Evolutionary conservation across 2,329 filamentous ascomycete species (phyloP), one percentile per base, ranked within the genome.

Genomic region (Fusarium nanum): DNA sequence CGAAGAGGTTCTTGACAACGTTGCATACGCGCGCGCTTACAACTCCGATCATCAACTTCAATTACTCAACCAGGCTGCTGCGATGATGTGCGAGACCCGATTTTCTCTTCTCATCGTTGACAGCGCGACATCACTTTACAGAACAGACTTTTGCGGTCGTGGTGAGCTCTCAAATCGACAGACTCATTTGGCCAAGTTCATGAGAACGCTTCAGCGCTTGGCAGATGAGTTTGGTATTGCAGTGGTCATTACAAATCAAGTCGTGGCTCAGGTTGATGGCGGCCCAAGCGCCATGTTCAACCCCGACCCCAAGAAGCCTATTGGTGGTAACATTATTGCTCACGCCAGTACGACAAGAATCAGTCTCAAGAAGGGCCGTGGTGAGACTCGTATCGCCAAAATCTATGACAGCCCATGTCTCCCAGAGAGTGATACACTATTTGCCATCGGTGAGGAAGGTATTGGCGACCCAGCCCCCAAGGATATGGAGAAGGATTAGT

Each of bases 81-180:
- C 94, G 67, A 99, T 99, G 96, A 99, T 99, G 97, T 98, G 94
- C 61, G 97, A 99, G 83, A 99, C 96, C 1, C 90, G 96, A 6
- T 99, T 99, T 81, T 98, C 96, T 5, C 87, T 99, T 11, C 89
- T 99, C 52, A 90, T 99, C 50, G 96, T 99, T 60, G 96, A 99
- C 81, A 97, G 94, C 60, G 97, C 97, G 16, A 99, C 96, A 0
- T 92, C 95, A 4, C 87, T 99, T 5, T 99, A 99, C 81, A 90
- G 96, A 72, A 99, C 96, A 1, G 96, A 99, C 77, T 99, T 98
- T 81, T 89, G 94, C 68, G 96, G 96, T n/a, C 92, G 96, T 80
- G 97, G 96, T 62, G 96, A 99, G 81, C 87, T 99, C 32, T 97
- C 94, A n/a, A 94, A 92, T 52, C 88, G 96, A 70, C 96, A 99